Conservation (phyloP, 2,329 filamentous ascomycete genomes). For the Aspergillus sp. region DNA sequence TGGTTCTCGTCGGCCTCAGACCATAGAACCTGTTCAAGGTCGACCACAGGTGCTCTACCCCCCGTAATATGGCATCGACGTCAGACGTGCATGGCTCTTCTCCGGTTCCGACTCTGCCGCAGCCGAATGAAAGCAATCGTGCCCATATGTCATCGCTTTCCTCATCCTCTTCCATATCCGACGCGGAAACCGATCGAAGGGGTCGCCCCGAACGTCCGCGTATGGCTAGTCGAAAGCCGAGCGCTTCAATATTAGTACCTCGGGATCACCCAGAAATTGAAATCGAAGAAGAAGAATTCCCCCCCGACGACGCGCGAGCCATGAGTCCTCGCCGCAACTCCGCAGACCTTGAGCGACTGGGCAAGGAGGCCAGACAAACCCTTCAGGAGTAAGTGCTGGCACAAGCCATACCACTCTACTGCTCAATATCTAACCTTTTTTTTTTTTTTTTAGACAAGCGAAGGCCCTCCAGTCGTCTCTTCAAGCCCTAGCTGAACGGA, state of each 20-base stretch:
- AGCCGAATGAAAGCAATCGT: slow-evolving; percentile 39
- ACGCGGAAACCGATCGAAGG: slow-evolving; percentile 46
- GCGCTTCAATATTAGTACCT: slow-evolving; percentile 78
- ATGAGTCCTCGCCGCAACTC: slow-evolving; percentile 93
- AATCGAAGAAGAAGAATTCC: slow-evolving; percentile 71
- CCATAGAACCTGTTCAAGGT: slow-evolving; percentile 9
- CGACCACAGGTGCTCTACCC: slow-evolving; percentile 11
- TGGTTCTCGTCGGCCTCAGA: neutral
- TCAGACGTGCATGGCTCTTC: slow-evolving; percentile 38
- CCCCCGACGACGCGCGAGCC: slow-evolving; percentile 82
- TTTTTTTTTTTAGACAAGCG: slow-evolving; percentile 66
- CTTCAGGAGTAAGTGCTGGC: slow-evolving; percentile 57
- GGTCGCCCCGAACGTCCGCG: slow-evolving; percentile 60
- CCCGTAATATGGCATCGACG: slow-evolving; percentile 34
- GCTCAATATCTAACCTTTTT: neutral
- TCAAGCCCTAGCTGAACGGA: slow-evolving; percentile 84
- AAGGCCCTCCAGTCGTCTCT: slow-evolving; percentile 86
- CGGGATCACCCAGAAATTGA: slow-evolving; percentile 73
- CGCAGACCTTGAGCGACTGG: slow-evolving; percentile 84
- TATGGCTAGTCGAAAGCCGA: slow-evolving; percentile 72
- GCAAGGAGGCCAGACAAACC: slow-evolving; percentile 71
- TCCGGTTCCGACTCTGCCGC: slow-evolving; percentile 40
- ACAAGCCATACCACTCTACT: neutral
- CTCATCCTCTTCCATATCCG: slow-evolving; percentile 50
- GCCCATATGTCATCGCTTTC: slow-evolving; percentile 42